Evolutionary conservation across 2,329 filamentous ascomycete species (phyloP).

Genomic region (Scorias spongiosa): DNA sequence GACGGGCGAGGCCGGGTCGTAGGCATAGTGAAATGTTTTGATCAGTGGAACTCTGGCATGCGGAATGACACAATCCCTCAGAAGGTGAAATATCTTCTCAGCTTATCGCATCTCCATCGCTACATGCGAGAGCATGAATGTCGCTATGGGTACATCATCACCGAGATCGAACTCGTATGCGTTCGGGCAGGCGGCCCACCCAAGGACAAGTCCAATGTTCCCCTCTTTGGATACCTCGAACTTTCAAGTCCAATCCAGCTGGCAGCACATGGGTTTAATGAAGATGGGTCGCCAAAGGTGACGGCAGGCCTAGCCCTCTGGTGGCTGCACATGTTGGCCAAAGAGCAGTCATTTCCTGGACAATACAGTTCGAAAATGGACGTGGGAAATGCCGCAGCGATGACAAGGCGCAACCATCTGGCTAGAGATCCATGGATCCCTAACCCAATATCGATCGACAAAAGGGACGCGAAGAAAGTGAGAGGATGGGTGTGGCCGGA

Average conservation of each 20-base stretch:
- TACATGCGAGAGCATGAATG: constrained; percentile 88
- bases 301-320: constrained; percentile 62
- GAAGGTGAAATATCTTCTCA: constrained; percentile 76
- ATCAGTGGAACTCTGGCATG: constrained; percentile 93
- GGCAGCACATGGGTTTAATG: constrained; percentile 23
- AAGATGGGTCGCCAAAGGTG: constrained; percentile 32
- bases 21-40: constrained; percentile 79
- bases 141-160: constrained; percentile 91
- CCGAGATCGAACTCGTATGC: constrained; percentile 85
- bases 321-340: constrained; percentile 60
- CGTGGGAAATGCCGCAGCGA: constrained; percentile 59
- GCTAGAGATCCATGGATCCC: constrained; percentile 65
- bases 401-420: constrained; percentile 53
- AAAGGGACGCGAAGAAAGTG: constrained; percentile 57
- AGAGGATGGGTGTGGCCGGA: constrained; percentile 65
- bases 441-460: constrained; percentile 56
- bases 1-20: constrained; percentile 47
- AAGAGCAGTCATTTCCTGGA: constrained; percentile 42
- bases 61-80: constrained; percentile 70
- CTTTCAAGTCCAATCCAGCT: constrained; percentile 45
- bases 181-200: constrained; percentile 56
- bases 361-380: constrained; percentile 52
- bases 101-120: constrained; percentile 71
- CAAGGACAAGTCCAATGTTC: constrained; percentile 32
- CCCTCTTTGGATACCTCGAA: constrained; percentile 82